Evolutionary conservation across 2,329 filamentous ascomycete genomes (phyloP), one percentile per base, ranked within the genome.

Genomic region (Xylariaceae sp.): DNA sequence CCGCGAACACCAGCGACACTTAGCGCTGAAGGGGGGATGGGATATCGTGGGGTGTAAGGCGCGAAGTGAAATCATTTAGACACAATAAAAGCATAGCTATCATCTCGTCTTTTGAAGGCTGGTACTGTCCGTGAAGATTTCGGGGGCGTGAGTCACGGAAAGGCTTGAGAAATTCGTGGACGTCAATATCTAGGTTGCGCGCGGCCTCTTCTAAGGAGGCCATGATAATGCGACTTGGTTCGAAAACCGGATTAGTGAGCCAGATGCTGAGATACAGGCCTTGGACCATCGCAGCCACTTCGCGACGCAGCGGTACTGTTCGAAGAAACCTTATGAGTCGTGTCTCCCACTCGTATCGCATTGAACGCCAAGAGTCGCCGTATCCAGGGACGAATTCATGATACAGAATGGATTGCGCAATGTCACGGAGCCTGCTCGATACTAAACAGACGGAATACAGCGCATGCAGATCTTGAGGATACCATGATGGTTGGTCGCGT

Each of bases 341-440:
- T 31, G 56, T 39, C 16, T 54, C 48, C 59, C 56, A 64, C 3
- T 51, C 54, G 44, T 58, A 64, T 2, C 47, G 7, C 3, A 22
- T 31, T 18, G 59, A 63, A 11, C 31, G 39, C 56, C 60, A 63
- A 2, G 60, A 62, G 43, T 61, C 48, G 42, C 59, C 60, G 18
- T 61, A 64, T 9, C 60, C 61, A 18, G 55, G 60, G 47, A 59
- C 49, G 22, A 65, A 65, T 31, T 60, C 57, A 34, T 58, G 57
- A 47, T 63, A 57, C 6, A 63, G 53, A 11, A 63, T 50, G 6
- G 56, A 44, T 33, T 63, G 59, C 17, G 50, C 54, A 28, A 56
- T 31, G 13, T 48, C 34, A 6, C 45, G 44, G 14, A 63, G 48
- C 14, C 48, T 56, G 50, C 45, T 60, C 9, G 61, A 64, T 7